Conservation (phyloP, 495 filamentous ascomycete species). For the Penicillium canescens region DNA sequence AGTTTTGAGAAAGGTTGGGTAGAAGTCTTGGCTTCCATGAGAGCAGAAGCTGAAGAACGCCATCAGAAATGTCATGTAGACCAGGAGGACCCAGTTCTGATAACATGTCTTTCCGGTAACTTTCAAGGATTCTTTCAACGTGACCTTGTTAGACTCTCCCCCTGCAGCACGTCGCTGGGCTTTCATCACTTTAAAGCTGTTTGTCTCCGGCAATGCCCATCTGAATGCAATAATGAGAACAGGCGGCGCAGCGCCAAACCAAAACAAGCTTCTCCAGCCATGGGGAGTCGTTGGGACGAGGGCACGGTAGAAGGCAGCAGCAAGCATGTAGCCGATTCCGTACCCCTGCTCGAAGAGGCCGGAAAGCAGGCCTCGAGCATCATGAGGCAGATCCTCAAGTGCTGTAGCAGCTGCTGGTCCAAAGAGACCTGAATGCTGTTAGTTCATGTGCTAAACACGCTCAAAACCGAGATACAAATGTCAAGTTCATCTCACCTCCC, state of each 20-base stretch:
- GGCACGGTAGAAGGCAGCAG: conserved; percentile 65
- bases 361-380: conserved; percentile 65
- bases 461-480: too few species aligned
- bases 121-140: conserved; percentile 22
- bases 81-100: conserved; percentile 40
- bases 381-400: conserved; percentile 71
- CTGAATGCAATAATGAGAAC: conserved; percentile 72
- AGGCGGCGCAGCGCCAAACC: conserved; percentile 74
- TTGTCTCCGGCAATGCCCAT: conserved; percentile 66
- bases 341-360: conserved; percentile 77
- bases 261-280: conserved; percentile 72
- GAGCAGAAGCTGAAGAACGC: conserved; percentile 41
- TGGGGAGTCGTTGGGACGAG: conserved; percentile 64
- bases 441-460: too few species aligned
- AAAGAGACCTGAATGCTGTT: conserved; percentile 50
- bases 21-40: conserved; percentile 49
- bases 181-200: conserved; percentile 34
- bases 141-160: conserved; percentile 1
- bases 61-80: conserved; percentile 45
- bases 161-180: conserved; percentile 22
- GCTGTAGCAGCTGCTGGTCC: conserved; percentile 77
- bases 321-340: conserved; percentile 72
- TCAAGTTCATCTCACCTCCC: conserved; percentile 55
- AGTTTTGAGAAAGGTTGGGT: conserved; percentile 41
- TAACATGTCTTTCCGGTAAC: conserved; percentile 25